Base-by-base conservation (phyloP, 1,284 basidiomycete species). In the Cryptococcus deneoformans region DNA sequence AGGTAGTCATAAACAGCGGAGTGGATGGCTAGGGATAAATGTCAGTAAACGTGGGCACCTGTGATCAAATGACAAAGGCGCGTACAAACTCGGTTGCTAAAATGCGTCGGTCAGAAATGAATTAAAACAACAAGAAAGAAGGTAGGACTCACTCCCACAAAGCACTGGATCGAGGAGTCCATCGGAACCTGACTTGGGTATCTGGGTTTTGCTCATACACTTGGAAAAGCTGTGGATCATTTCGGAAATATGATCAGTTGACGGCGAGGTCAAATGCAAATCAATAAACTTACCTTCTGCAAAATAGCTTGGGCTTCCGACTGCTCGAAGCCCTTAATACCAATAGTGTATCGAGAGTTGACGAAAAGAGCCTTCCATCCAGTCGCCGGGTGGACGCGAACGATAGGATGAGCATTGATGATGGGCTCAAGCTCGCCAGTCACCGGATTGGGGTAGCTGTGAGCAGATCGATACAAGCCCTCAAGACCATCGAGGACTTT, bases 301-400 rank as follows among this genome's bases (percentile, higher is more conserved):
- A 56, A 46, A 39, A 57, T 50, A 36, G 57, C 53, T 14, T 58
- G 50, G 48, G 54, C 46, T 48, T 66, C 62, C 34, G 50, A 53
- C 36, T 64, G 46, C 43, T 66, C 59, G n/a, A 64, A 51, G 2
- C 60, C 64, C 46, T 62, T 55, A 38, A 65, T 65, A 29, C 64
- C 57, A 40, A 63, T 45, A 1, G 64, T 64, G 49, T 56, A 59
- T 20, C 59, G 14, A 9, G 53, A 84, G 70, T 88, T 88, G 64
- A 87, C 85, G 40, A 62, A 65, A 11, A 64, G 52, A 34, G 50
- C 83, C 81, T 89, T 88, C 85, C 85, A 88, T n/a, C 87, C 87
- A 0, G 88, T 89, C 2, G 80, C 83, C 6, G 87, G 58, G 50
- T 62, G 55, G n/a, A 58, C 60, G n/a, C 67, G 56, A 11, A 64